A percentile compares a stretch with the other conserved stretches of the same genome.
phyloP scores from a whole-genome alignment of 129 eudicot genomes.

The Sambucus nigra region DNA sequence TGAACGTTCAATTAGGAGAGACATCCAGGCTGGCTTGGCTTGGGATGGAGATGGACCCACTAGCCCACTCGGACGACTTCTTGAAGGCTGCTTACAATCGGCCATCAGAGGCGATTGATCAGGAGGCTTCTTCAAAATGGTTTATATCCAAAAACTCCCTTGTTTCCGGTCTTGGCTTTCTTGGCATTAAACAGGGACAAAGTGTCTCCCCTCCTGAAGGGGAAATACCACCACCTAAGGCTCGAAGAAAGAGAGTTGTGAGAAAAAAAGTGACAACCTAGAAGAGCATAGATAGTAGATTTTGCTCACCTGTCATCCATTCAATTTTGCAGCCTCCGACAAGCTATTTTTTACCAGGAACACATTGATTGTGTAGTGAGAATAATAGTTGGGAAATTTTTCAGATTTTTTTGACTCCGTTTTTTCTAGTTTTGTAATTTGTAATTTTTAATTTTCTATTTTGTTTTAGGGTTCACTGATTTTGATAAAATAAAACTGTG shows the following conservation, averaged over 20 bases:
- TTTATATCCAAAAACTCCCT: constrained; percentile 73
- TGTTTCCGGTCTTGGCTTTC: constrained; percentile 81
- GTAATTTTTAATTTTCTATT: too few species aligned
- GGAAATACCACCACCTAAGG: constrained; percentile 53
- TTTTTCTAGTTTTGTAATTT: too few species aligned
- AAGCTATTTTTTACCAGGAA: too few species aligned
- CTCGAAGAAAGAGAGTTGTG: constrained; percentile 75
- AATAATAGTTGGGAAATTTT: too few species aligned
- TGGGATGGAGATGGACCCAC: constrained; percentile 73
- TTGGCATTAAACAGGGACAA: constrained; percentile 68
- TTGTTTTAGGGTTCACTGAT: too few species aligned
- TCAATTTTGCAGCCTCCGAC: too few species aligned
- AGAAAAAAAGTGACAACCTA: constrained; percentile 56
- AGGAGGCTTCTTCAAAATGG: constrained; percentile 72
- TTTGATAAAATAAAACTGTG: too few species aligned
- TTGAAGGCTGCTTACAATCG: constrained; percentile 63
- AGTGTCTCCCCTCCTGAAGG: constrained; percentile 35
- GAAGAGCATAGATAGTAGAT: too few species aligned
- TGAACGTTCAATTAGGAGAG: constrained; percentile 88
- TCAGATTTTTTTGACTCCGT: too few species aligned
- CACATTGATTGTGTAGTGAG: too few species aligned
- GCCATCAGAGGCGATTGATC: constrained; percentile 41
- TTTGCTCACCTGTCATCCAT: too few species aligned
- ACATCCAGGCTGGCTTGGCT: constrained; percentile 94
- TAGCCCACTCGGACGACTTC: constrained; percentile 60